A percentile compares a stretch with the other conserved stretches of the same genome.
Conservation (phyloP, 2,329 filamentous ascomycete genomes). For the Cladosporium phlei region DNA sequence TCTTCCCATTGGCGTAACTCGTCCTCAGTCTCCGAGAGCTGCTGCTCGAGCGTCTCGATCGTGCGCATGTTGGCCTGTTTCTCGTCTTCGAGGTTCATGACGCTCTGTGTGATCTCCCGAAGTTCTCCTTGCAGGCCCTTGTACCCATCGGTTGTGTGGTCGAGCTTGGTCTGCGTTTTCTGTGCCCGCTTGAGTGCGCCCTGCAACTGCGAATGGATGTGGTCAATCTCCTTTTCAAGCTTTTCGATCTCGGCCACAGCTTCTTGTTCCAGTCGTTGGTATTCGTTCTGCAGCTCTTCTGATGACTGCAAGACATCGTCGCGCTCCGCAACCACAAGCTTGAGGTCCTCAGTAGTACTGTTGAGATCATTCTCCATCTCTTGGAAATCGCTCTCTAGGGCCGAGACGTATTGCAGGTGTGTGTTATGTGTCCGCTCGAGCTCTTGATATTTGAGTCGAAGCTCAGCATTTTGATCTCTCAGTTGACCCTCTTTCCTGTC, state of each 20-base stretch:
- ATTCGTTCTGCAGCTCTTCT: slow-evolving; percentile 55
- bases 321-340: slow-evolving; percentile 73
- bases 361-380: slow-evolving; percentile 78
- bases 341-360: slow-evolving; percentile 71
- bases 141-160: slow-evolving; percentile 78
- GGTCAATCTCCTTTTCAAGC: slow-evolving; percentile 41
- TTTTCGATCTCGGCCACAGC: slow-evolving; percentile 56
- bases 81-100: slow-evolving; percentile 85
- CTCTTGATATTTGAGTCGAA: slow-evolving; percentile 86
- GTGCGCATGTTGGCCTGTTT: slow-evolving; percentile 71
- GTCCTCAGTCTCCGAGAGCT: slow-evolving; percentile 75
- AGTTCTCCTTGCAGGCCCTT: slow-evolving; percentile 90
- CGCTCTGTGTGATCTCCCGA: slow-evolving; percentile 80
- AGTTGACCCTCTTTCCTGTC: slow-evolving; percentile 79
- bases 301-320: slow-evolving; percentile 78
- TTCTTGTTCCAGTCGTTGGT: slow-evolving; percentile 51
- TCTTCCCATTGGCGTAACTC: slow-evolving; percentile 84
- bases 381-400: slow-evolving; percentile 61
- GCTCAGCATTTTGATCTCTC: slow-evolving; percentile 78
- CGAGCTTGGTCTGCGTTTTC: slow-evolving; percentile 65
- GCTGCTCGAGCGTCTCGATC: slow-evolving; percentile 77
- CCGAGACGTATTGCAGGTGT: slow-evolving; percentile 74
- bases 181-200: slow-evolving; percentile 47
- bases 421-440: slow-evolving; percentile 76
- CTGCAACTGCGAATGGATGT: slow-evolving; percentile 24